A percentile compares a stretch with the other conserved stretches of the same genome.
Evolutionary conservation across 2,329 filamentous ascomycete species (phyloP).

Genomic region (Pestalotiopsis sp.): DNA sequence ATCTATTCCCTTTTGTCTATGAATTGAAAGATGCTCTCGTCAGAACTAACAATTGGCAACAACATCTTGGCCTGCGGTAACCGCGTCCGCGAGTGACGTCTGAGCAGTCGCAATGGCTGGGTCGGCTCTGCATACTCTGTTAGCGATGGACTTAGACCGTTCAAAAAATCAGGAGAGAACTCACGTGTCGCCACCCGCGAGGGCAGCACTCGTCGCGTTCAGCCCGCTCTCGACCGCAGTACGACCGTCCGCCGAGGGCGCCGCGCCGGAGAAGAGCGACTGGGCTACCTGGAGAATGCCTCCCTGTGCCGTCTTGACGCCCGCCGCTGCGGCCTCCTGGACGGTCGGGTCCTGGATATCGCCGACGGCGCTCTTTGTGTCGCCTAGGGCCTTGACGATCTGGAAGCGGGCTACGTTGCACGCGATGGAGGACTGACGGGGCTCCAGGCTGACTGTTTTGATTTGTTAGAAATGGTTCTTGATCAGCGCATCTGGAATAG

Average conservation of each 20-base stretch:
- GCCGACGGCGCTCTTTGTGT: conserved; percentile 15
- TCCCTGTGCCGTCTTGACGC: conserved; percentile 13
- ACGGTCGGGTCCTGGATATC: conserved; percentile 16
- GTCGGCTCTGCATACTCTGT: conserved; percentile 6
- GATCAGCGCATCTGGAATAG: neutral
- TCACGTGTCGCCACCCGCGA: conserved; percentile 14
- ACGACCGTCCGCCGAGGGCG: conserved; percentile 11
- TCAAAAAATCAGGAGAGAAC: neutral
- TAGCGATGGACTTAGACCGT: neutral
- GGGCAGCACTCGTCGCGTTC: conserved; percentile 14
- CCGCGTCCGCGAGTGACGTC: conserved; percentile 12
- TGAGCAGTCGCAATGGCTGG: conserved; percentile 14
- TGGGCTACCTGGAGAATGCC: conserved; percentile 13
- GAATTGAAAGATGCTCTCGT: neutral
- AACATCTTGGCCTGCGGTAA: conserved; percentile 15
- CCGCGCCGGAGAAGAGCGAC: conserved; percentile 14
- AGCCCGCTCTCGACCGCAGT: conserved; percentile 15
- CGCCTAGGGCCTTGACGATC: conserved; percentile 15
- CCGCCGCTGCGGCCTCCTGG: conserved; percentile 13
- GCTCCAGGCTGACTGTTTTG: conserved; percentile 6
- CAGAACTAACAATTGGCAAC: conserved; percentile 14
- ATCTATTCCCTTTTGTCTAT: neutral
- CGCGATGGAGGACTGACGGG: conserved; percentile 5
- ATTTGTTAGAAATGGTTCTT: neutral
- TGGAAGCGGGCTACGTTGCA: conserved; percentile 16